phyloP scores from a whole-genome alignment of 768 basidiomycete genomes.

The Mycena indigotica region DNA sequence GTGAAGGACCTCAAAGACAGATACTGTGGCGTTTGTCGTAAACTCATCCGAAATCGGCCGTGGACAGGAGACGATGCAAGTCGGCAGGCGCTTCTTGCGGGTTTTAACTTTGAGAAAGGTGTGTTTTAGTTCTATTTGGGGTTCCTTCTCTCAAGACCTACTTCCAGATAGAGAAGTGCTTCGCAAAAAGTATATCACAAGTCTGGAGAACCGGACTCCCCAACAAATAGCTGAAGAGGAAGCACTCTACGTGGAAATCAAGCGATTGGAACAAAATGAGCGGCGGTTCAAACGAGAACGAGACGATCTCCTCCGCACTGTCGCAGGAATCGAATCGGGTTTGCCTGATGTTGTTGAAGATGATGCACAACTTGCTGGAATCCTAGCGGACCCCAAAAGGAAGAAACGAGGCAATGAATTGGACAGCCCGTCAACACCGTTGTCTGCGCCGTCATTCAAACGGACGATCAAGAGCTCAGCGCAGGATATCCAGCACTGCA shows the following conservation, averaged over 20 bases:
- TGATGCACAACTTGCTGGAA: slow-evolving; percentile 52
- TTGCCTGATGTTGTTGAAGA: slow-evolving; percentile 74
- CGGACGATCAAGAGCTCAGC: slow-evolving; percentile 56
- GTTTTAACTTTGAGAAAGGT: slow-evolving; percentile 90
- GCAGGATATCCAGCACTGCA: slow-evolving; percentile 66
- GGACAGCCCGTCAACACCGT: slow-evolving; percentile 55
- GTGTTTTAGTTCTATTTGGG: no score
- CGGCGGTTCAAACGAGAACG: slow-evolving; percentile 84
- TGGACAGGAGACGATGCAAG: slow-evolving; percentile 80
- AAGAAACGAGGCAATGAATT: slow-evolving; percentile 48
- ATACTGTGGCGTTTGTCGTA: slow-evolving; percentile 90
- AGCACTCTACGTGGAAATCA: slow-evolving; percentile 88
- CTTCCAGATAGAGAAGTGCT: slow-evolving; percentile 77
- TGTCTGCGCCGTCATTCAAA: slow-evolving; percentile 35
- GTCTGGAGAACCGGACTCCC: slow-evolving; percentile 85
- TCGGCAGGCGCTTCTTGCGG: slow-evolving; percentile 67
- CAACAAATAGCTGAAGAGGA: slow-evolving; percentile 95
- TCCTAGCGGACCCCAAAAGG: slow-evolving; percentile 51
- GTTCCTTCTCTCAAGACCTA: no score
- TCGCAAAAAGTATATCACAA: slow-evolving; percentile 84
- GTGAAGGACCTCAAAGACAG: slow-evolving; percentile 88
- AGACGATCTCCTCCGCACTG: slow-evolving; percentile 80
- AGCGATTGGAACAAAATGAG: slow-evolving; percentile 93
- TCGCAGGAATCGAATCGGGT: slow-evolving; percentile 88
- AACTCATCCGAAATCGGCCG: slow-evolving; percentile 80